Evolutionary conservation across 106 monocot genomes (phyloP), one percentile per base, ranked within the genome.

Genomic region (Dendrobium catenatum): DNA sequence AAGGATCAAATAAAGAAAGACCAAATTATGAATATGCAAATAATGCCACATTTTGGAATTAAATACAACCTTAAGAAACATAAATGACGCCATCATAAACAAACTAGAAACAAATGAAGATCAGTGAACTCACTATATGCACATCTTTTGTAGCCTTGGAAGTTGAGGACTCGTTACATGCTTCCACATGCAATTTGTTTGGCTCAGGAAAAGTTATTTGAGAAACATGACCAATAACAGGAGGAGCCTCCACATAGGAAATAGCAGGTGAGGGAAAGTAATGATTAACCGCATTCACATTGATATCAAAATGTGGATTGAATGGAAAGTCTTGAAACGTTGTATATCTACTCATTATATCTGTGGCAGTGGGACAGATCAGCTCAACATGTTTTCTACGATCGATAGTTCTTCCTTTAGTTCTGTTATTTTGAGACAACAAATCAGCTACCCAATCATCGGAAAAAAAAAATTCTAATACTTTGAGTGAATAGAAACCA

Each of bases 61-160:
- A 3, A 42, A n/a, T 7, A 18, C 44, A 19, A 44, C 43, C 20
- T 20, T 73, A 74, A 74, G n/a, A 40, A 40, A 26, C 26, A 64
- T 33, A 33, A 11, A 40, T 72, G 33, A 42, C 1, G n/a, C 20
- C 0, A 74, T 74, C 8, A 44, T 33, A 72, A 33, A 46, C n/a
- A 76, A 75, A 74, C 56, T 72, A 75, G 33, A 72, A 72, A 17
- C 40, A 16, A 72, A 37, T 16, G 43, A 74, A 44, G 43, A 18
- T 42, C 43, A 74, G 74, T 74, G 74, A 20, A 75, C 96, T 85
- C 80, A 98, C 97, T 78, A 98, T 87, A 79, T 98, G 97, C 78
- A 98, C 79, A 79, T 94, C 89, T 64, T 87, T 89, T 75, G 84
- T 58, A 67, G 79, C 77, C 19, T 64, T 83, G 19, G 94, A 89